A percentile compares a stretch with the other conserved stretches of the same genome.
Conservation (phyloP, 2,329 filamentous ascomycete species). For the Fusarium pseudonygamai region DNA sequence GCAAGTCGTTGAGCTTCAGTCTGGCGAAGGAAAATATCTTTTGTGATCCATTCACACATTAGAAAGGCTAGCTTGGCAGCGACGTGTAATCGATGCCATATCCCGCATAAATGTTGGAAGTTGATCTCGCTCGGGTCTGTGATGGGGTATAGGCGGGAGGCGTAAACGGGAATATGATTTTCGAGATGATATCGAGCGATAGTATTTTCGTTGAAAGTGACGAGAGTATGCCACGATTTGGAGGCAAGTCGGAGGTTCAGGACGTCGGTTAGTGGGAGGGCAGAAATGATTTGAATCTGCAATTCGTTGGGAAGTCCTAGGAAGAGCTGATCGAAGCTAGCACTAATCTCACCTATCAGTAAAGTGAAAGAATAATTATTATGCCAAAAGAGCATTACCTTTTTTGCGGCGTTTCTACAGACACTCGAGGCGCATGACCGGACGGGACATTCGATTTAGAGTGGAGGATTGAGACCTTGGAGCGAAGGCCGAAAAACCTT, state of each 20-base stretch:
- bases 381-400: constrained; percentile 42
- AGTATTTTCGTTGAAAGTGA: constrained; percentile 68
- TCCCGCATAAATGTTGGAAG: constrained; percentile 69
- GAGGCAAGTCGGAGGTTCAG: constrained; percentile 68
- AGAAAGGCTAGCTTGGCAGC: constrained; percentile 69
- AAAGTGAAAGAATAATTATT: background rate
- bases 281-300: constrained; percentile 69
- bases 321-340: constrained; percentile 66
- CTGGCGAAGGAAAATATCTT: constrained; percentile 70
- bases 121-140: constrained; percentile 59
- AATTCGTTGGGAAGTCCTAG: constrained; percentile 67
- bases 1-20: constrained; percentile 64
- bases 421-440: constrained; percentile 28
- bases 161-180: constrained; percentile 68
- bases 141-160: constrained; percentile 66
- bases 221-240: constrained; percentile 66
- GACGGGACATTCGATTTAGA: constrained; percentile 44
- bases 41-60: constrained; percentile 72
- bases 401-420: constrained; percentile 45
- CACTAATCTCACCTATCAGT: constrained; percentile 18
- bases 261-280: constrained; percentile 68
- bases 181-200: constrained; percentile 70
- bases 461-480: constrained; percentile 50
- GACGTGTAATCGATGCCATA: constrained; percentile 73
- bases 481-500: constrained; percentile 54